Conservation (phyloP, 768 basidiomycete genomes). For the Inosperma sp. region DNA sequence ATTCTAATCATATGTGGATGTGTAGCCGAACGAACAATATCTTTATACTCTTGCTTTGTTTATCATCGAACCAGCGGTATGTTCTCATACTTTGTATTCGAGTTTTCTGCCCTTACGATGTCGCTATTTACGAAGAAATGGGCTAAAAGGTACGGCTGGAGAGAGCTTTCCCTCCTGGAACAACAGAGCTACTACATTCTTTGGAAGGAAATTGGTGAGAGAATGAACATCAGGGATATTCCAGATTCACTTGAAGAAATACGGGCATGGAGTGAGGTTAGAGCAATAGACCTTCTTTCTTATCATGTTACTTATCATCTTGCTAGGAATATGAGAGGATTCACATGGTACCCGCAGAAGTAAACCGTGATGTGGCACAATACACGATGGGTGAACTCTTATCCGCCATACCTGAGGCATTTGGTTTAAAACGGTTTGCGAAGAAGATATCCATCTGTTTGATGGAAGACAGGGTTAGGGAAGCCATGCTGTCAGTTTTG, state of each 20-base stretch:
- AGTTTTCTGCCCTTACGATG: not conserved
- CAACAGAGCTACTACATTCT: slow-evolving; percentile 38
- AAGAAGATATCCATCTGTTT: slow-evolving; percentile 33
- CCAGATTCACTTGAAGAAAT: slow-evolving; percentile 38
- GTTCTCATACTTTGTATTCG: not conserved
- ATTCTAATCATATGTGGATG: too few species aligned
- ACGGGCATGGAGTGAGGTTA: slow-evolving; percentile 36
- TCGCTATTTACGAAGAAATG: slow-evolving; percentile 31
- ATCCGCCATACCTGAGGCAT: slow-evolving; percentile 30
- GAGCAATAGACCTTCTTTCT: not conserved
- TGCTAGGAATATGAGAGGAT: slow-evolving; percentile 38
- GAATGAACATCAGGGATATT: slow-evolving; percentile 46
- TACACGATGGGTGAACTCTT: slow-evolving; percentile 41
- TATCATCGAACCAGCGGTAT: slow-evolving; percentile 24
- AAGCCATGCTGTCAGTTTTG: slow-evolving; percentile 43
- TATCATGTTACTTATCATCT: not conserved
- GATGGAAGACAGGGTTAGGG: slow-evolving; percentile 41
- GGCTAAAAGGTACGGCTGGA: slow-evolving; percentile 42
- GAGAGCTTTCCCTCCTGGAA: slow-evolving; percentile 41
- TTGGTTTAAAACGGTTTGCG: slow-evolving; percentile 37
- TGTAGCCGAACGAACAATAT: slow-evolving; percentile 31
- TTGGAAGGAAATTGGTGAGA: slow-evolving; percentile 43
- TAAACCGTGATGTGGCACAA: slow-evolving; percentile 36
- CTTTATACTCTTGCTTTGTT: slow-evolving; percentile 32
- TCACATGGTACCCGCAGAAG: slow-evolving; percentile 39